phyloP scores from a whole-genome alignment of 768 basidiomycete species.

The Boletus huronensis region DNA sequence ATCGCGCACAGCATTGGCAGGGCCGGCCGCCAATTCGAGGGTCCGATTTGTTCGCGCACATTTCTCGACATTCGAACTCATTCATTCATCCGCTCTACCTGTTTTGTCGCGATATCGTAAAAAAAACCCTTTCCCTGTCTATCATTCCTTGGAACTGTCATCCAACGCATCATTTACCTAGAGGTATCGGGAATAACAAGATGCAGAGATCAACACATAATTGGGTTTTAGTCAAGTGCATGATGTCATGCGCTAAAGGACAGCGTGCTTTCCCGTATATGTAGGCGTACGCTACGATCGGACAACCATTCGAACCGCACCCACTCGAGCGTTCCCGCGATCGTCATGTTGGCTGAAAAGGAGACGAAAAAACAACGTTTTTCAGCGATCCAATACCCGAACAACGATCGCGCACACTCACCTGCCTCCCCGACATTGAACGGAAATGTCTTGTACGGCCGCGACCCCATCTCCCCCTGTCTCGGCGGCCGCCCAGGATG shows the following conservation, averaged over 20 bases:
- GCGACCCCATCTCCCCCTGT: conserved; percentile 77
- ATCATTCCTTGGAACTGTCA: neutral
- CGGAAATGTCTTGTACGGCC: conserved; percentile 83
- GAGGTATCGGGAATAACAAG: neutral
- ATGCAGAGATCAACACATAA: too few species aligned
- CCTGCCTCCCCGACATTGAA: conserved; percentile 86
- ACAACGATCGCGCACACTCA: conserved; percentile 33
- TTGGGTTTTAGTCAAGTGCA: neutral
- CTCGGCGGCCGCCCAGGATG: conserved; percentile 87
- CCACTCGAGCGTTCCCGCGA: conserved; percentile 64
- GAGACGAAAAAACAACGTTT: neutral
- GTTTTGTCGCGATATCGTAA: neutral
- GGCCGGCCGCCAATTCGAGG: too few species aligned
- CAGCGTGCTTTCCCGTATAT: conserved; percentile 75
- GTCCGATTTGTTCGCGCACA: neutral
- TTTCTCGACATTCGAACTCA: neutral
- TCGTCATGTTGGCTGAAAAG: conserved; percentile 50
- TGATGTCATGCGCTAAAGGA: conserved; percentile 73
- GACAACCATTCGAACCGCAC: conserved; percentile 83
- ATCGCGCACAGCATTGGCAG: too few species aligned
- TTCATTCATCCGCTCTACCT: neutral
- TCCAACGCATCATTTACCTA: neutral
- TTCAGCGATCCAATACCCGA: neutral
- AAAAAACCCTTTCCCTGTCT: neutral
- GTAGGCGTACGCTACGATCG: conserved; percentile 78